These are phyloP conservation scores for Helicostylum pulchrum DNA, from an alignment of 192 early-diverging fungal species.

Conservation along the genomic window DNA sequence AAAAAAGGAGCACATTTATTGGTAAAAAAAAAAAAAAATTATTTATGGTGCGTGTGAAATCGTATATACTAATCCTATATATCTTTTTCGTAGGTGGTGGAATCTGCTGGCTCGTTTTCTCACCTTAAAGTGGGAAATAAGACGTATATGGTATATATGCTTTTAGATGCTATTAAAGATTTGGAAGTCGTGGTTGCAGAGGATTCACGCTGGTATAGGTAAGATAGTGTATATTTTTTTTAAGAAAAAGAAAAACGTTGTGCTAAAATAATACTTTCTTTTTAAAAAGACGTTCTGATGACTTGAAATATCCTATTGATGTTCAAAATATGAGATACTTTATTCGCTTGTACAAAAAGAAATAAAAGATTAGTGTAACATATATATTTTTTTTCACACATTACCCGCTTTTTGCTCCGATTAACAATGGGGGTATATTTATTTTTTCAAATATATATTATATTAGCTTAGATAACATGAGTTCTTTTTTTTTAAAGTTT, in stretches of 20 bases:
- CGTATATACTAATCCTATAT: not conserved
- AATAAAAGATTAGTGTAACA: conserved; percentile 34
- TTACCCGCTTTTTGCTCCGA: not conserved
- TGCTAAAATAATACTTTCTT: no score
- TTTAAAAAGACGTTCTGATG: conserved; percentile 39
- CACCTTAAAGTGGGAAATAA: conserved; percentile 68
- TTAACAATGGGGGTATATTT: not conserved
- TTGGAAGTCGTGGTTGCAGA: conserved; percentile 64
- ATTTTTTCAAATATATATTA: not conserved
- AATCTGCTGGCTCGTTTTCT: conserved; percentile 92
- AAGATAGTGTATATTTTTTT: conserved; percentile 5
- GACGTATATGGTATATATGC: conserved; percentile 87
- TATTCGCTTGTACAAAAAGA: conserved; percentile 74
- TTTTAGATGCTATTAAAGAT: conserved; percentile 76
- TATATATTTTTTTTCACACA: not conserved
- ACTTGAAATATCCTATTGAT: conserved; percentile 71
- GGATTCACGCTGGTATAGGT: conserved; percentile 77
- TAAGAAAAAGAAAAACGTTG: not conserved
- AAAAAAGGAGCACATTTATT: conserved; percentile 64
- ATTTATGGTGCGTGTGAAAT: not conserved
- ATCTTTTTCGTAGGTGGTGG: conserved; percentile 53
- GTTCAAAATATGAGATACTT: conserved; percentile 94
- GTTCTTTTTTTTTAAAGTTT: conserved; percentile 12
- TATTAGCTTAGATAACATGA: conserved; percentile 13
- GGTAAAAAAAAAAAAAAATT: conserved; percentile 35